Conservation (phyloP, 176 grass and related monocot species). For the Oryza longistaminata region DNA sequence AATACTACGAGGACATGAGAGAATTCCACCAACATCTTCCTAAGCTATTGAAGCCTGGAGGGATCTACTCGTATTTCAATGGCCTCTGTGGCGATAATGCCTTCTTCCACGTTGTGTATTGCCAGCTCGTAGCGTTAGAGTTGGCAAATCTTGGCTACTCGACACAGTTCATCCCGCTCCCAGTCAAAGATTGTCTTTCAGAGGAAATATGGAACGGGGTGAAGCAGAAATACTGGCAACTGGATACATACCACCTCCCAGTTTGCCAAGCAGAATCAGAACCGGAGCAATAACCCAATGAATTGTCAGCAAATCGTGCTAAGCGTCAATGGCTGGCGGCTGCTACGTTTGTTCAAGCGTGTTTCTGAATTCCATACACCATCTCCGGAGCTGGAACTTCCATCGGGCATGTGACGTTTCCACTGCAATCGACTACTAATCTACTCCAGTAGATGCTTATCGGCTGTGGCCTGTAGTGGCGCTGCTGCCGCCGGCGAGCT, state of each 20-base stretch:
- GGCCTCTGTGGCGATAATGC: slow-evolving; percentile 91
- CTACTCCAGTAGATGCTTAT: not conserved
- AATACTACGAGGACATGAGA: slow-evolving; percentile 91
- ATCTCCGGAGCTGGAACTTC: not conserved
- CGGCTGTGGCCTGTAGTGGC: not conserved
- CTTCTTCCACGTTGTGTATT: slow-evolving; percentile 89
- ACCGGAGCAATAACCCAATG: slow-evolving; percentile 34
- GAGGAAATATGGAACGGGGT: slow-evolving; percentile 77
- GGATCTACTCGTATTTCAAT: slow-evolving; percentile 95
- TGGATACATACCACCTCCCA: slow-evolving; percentile 88
- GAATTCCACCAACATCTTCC: slow-evolving; percentile 86
- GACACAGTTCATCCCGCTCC: slow-evolving; percentile 85
- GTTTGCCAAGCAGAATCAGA: slow-evolving; percentile 69
- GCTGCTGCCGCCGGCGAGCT: too few relatives aligned
- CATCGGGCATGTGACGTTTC: not conserved
- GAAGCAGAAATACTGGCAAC: slow-evolving; percentile 89
- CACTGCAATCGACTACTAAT: not conserved
- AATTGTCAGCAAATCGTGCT: not conserved
- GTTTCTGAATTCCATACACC: not conserved
- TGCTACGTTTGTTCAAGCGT: slow-evolving; percentile 4
- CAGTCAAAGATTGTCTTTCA: slow-evolving; percentile 74
- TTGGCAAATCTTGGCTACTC: slow-evolving; percentile 68
- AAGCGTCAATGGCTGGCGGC: not conserved
- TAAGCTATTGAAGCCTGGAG: slow-evolving; percentile 63
- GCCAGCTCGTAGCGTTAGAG: slow-evolving; percentile 76